These are phyloP conservation scores for Eucalyptus decipiens DNA, from an alignment of 345 rosid species.

Conservation along the genomic window DNA sequence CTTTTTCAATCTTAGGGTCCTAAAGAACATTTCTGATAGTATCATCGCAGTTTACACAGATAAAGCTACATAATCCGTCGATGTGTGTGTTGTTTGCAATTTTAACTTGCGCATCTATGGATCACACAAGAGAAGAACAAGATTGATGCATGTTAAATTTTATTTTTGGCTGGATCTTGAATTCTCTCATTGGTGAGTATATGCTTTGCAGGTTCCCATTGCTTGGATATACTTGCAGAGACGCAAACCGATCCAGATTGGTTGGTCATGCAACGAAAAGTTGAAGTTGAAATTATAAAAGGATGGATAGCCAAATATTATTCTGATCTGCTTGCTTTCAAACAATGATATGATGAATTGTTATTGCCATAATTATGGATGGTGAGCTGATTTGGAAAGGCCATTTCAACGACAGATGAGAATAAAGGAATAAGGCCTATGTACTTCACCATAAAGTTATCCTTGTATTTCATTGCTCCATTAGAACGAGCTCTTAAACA, in stretches of 20 bases:
- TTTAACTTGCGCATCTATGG: neutral
- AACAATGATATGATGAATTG: neutral
- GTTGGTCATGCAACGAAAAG: constrained; percentile 12
- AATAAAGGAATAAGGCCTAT: neutral
- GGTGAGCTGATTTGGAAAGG: neutral
- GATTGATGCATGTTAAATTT: neutral
- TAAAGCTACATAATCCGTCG: constrained; percentile 2
- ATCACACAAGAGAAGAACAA: neutral
- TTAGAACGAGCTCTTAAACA: neutral
- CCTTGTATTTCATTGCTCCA: neutral
- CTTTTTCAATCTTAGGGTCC: neutral
- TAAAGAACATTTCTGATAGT: constrained; percentile 9
- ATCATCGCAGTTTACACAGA: constrained; percentile 13
- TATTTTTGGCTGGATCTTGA: neutral
- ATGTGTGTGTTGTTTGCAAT: no score
- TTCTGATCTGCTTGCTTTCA: neutral
- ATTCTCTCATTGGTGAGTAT: neutral
- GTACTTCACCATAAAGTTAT: neutral
- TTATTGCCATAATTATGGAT: neutral
- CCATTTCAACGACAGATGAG: neutral
- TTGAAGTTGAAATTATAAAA: constrained; percentile 2
- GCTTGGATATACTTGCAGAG: constrained; percentile 13
- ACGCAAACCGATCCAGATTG: constrained; percentile 10
- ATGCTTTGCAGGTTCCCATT: constrained; percentile 15
- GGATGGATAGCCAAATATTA: constrained; percentile 11